Base-by-base conservation (phyloP, 106 monocot species). In the Posidonia australis region DNA sequence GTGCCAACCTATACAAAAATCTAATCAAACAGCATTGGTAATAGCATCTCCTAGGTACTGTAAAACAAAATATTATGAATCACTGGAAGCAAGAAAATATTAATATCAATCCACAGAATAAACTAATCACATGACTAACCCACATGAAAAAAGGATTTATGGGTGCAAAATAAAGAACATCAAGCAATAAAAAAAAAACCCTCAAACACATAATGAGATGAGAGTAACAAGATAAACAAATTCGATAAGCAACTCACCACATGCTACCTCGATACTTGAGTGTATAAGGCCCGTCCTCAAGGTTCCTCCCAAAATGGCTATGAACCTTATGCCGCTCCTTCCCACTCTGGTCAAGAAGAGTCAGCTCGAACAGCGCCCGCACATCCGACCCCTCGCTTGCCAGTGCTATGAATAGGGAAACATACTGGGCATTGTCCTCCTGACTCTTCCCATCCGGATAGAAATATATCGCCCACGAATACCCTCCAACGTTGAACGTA, bases 181-280 rank as follows among this genome's bases (percentile, higher is more conserved):
- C n/a, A n/a, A n/a, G n/a, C n/a, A n/a, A n/a, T n/a, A n/a, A n/a
- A n/a, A n/a, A n/a, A n/a, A n/a, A n/a, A n/a, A n/a, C n/a, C n/a
- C n/a, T n/a, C n/a, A n/a, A n/a, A 55, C 10, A 20, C 20, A 55
- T 24, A 55, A 23, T 55, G 54, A 26, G 13, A 10, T 10, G 22
- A 21, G 23, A 24, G n/a, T 21, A 14, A 24, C 10, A 58, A 58
- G 27, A 14, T 26, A 17, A 12, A 58, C 5, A 3, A 28, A 58
- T 5, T 14, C 3, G 27, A 6, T 29, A 29, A 12, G 17, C 16
- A 17, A 60, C 59, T 66, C n/a, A 74, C 74, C 74, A 74, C 74
- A 74, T 74, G 66, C 74, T 74, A 1, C 74, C 74, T 12, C 51
- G 65, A 29, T 74, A 74, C 51, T 74, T 74, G 48, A 74, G 74